Conservation (phyloP, 768 basidiomycete species). For the Tremella mesenterica region DNA sequence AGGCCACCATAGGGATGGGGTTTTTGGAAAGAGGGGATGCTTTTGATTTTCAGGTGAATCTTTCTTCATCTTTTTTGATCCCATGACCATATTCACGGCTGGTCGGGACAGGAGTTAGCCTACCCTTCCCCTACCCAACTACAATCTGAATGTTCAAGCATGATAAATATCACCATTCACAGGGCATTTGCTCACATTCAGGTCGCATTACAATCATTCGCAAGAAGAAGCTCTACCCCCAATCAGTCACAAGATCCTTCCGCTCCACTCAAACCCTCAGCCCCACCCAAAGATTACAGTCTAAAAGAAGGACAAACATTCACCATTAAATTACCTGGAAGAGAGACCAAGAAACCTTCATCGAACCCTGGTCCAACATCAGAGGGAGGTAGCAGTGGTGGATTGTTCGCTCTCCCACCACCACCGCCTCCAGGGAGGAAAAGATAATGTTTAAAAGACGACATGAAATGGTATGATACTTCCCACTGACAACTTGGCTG, state of each 20-base stretch:
- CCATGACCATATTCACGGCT: not conserved
- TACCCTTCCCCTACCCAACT: too few relatives aligned
- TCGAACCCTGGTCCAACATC: not conserved
- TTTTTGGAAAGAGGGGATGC: constrained; percentile 77
- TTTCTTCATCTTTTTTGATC: not conserved
- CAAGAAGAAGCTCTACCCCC: constrained; percentile 48
- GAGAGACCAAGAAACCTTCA: constrained; percentile 9
- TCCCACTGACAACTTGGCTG: too few relatives aligned
- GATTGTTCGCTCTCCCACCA: constrained; percentile 38
- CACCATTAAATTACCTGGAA: constrained; percentile 75
- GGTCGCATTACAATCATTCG: constrained; percentile 50
- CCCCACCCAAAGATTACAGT: constrained; percentile 86
- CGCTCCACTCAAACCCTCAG: constrained; percentile 63
- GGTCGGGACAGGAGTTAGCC: too few relatives aligned
- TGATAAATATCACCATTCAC: too few relatives aligned
- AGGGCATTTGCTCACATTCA: constrained; percentile 25
- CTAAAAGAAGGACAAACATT: constrained; percentile 93
- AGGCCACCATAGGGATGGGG: constrained; percentile 90
- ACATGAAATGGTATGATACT: too few relatives aligned
- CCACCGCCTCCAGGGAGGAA: constrained; percentile 31
- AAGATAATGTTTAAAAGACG: not conserved
- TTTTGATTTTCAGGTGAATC: constrained; percentile 76
- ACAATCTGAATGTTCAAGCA: too few relatives aligned
- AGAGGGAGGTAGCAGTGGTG: constrained; percentile 16
- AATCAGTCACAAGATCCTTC: constrained; percentile 48